Percentiles rank a stretch among this genome's conserved stretches.
Evolutionary conservation across 345 rosid species (phyloP).

Genomic region (Citrus cavaleriei): DNA sequence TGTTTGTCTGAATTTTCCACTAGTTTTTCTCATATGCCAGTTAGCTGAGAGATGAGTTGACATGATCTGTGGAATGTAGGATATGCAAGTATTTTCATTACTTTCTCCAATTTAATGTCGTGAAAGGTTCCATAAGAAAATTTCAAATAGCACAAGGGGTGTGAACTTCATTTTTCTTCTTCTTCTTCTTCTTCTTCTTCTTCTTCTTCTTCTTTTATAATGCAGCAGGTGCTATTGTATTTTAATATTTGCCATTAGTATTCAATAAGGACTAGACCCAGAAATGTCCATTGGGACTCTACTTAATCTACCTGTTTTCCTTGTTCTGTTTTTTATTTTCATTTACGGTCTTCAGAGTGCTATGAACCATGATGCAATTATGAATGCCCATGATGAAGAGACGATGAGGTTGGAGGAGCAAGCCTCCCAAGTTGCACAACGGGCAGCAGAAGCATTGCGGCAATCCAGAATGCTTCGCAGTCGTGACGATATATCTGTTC

Average conservation of each 20-base stretch:
- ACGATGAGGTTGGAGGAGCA: constrained; percentile 83
- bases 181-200: not conserved
- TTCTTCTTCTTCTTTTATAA: not conserved
- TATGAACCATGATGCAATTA: constrained; percentile 78
- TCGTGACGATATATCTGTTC: constrained; percentile 72
- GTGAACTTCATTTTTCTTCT: not conserved
- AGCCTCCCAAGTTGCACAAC: constrained; percentile 86
- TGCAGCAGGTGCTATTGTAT: not conserved
- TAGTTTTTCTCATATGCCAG: not conserved
- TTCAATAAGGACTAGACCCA: not conserved
- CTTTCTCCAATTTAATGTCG: not conserved
- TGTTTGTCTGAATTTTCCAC: not conserved
- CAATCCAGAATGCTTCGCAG: constrained; percentile 84
- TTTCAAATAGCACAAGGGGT: not conserved
- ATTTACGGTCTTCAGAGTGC: constrained; percentile 59
- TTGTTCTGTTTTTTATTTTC: not conserved
- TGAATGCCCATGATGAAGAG: constrained; percentile 72
- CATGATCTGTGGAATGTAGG: not conserved
- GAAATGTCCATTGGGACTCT: not conserved
- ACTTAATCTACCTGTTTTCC: not conserved
- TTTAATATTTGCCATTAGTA: not conserved
- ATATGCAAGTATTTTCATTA: not conserved
- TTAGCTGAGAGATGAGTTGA: not conserved
- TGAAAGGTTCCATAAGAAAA: not conserved
- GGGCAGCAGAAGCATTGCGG: constrained; percentile 92